Base-by-base conservation (phyloP, 1,284 basidiomycete species). In the Pisolithus thermaeus region DNA sequence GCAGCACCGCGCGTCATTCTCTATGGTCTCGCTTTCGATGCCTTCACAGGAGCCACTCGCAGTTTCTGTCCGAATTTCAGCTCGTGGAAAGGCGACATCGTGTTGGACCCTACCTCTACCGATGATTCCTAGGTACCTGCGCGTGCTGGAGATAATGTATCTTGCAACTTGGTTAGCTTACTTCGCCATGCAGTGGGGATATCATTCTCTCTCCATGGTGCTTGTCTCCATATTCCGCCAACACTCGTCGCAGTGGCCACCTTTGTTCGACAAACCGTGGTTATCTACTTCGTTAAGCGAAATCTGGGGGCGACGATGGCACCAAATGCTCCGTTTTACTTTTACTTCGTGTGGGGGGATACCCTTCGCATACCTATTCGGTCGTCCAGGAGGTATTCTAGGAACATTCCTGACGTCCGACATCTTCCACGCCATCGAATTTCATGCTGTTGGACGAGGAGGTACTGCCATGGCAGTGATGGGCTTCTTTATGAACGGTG, bases 401-500 rank as follows among this genome's bases (percentile, higher is more conserved):
- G 80, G 78, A 12, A 73, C 73, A 1, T 84, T 83, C 60, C 51
- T 76, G 7, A 60, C 74, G 8, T 83, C 80, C 0, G 80, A 74
- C 4, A 50, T 80, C 1, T 56, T 83, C 35, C 81, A 84, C 56
- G 70, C 77, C 55, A 55, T 73, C 25, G 78, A 74, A 9, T 57
- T 79, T 38, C 81, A 78, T 75, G 77, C 77, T 1, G 73, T 80
- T 71, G 77, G 76, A 2, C 65, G 66, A 9, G 80, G 78, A 16
- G 68, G 70, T 0, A 77, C 80, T 37, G 71, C 73, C 36, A 51
- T 55, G 14, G 56, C 61, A 11, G 67, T 78, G n/a, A 66, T 66
- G 1, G 73, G 75, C 7, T 81, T 75, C 58, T 84, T 83, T 61
- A 61, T 79, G 55, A 78, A 73, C 62, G 80, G 75, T 3, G 58